These are phyloP conservation scores for Ustilago curta DNA, from an alignment of 1,284 basidiomycete genomes.

Conservation along the genomic window DNA sequence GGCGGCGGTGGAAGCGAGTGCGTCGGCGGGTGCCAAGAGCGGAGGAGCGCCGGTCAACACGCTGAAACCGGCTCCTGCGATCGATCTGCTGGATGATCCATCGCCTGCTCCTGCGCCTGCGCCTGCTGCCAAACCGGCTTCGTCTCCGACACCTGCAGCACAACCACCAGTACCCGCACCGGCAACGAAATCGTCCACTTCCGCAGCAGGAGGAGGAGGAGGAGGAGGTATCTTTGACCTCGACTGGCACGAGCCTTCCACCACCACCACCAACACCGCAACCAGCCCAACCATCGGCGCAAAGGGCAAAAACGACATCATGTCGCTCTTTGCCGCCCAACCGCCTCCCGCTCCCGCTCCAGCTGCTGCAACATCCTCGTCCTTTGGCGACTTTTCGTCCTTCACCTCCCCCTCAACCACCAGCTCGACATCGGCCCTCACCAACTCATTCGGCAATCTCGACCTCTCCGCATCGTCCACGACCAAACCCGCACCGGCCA, in stretches of 20 bases:
- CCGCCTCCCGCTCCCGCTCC: constrained; percentile 10
- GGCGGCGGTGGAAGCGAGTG: constrained; percentile 3
- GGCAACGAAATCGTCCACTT: constrained; percentile 66
- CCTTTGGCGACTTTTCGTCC: constrained; percentile 38
- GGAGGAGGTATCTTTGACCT: constrained; percentile 83
- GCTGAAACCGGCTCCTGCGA: constrained; percentile 4
- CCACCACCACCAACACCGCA: constrained; percentile 31
- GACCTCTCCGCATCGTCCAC: constrained; percentile 19
- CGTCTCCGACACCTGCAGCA: constrained; percentile 17
- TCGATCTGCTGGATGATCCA: constrained; percentile 44
- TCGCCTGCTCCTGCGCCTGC: constrained; percentile 16
- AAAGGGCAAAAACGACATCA: constrained; percentile 80
- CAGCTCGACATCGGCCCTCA: background rate
- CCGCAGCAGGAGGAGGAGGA: constrained; percentile 75
- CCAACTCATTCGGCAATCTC: constrained; percentile 26
- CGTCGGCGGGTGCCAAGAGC: background rate
- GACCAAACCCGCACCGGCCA: background rate
- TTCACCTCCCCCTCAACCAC: constrained; percentile 18
- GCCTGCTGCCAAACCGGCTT: constrained; percentile 12
- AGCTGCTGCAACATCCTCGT: background rate
- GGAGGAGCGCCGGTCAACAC: too few relatives aligned
- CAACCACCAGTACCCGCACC: constrained; percentile 17
- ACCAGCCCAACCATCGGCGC: constrained; percentile 73
- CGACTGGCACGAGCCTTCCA: constrained; percentile 75
- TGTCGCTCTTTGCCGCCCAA: constrained; percentile 77